phyloP scores from a whole-genome alignment of 2,329 filamentous ascomycete genomes.

The Aspergillus japonicus region DNA sequence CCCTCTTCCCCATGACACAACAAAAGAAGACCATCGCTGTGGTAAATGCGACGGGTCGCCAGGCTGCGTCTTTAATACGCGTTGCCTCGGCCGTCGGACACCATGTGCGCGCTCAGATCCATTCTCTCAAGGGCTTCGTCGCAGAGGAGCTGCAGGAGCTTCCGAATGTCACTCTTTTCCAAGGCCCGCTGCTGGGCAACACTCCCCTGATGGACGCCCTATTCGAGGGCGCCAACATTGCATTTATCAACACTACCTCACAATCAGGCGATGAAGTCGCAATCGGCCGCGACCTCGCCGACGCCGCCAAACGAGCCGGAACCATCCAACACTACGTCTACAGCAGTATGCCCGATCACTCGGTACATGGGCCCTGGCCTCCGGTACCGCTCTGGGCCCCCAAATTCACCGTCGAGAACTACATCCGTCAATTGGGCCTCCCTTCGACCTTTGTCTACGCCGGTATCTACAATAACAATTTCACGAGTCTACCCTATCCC shows the following conservation, averaged over 20 bases:
- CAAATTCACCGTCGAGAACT: conserved; percentile 91
- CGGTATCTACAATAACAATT: conserved; percentile 99
- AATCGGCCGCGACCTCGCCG: conserved; percentile 83
- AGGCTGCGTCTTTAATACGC: conserved; percentile 91
- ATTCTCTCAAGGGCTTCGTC: conserved; percentile 82
- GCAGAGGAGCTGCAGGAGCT: conserved; percentile 80
- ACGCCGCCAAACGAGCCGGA: conserved; percentile 79
- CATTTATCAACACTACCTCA: conserved; percentile 97
- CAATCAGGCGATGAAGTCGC: conserved; percentile 85
- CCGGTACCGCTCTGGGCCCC: conserved; percentile 85
- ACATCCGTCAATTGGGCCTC: conserved; percentile 76
- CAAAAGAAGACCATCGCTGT: conserved; percentile 80
- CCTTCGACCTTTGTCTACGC: conserved; percentile 93
- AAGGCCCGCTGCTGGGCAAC: conserved; percentile 69
- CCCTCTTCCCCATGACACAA: conserved; percentile 36
- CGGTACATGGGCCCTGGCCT: conserved; percentile 77
- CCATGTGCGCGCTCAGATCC: conserved; percentile 86
- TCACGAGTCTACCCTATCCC: conserved; percentile 87
- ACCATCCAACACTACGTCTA: conserved; percentile 87
- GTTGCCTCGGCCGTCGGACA: conserved; percentile 93
- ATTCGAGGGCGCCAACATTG: conserved; percentile 80
- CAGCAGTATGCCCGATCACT: conserved; percentile 95
- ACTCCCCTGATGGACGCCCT: conserved; percentile 70
- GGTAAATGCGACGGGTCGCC: conserved; percentile 92
- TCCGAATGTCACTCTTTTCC: conserved; percentile 73